Evolutionary conservation across 768 basidiomycete genomes (phyloP).

Genomic region (Boletus huronensis): DNA sequence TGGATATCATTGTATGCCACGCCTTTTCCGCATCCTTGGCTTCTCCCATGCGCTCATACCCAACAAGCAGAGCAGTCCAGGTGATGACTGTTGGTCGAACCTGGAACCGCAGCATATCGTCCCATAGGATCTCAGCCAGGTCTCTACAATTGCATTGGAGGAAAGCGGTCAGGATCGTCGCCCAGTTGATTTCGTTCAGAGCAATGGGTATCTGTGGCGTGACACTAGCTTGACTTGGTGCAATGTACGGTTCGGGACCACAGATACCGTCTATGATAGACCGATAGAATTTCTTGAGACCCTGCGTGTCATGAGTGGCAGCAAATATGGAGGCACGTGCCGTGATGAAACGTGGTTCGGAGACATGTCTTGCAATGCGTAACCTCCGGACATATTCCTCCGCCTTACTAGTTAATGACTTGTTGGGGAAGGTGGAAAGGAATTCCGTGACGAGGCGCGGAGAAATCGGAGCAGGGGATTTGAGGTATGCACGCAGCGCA

Average conservation of each 20-base stretch:
- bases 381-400: constrained; percentile 46
- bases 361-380: constrained; percentile 48
- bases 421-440: constrained; percentile 36
- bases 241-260: constrained; percentile 53
- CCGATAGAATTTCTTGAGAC: constrained; percentile 49
- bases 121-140: constrained; percentile 63
- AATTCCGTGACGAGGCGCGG: constrained; percentile 37
- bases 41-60: constrained; percentile 51
- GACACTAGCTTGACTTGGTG: constrained; percentile 37
- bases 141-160: constrained; percentile 52
- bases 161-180: constrained; percentile 62
- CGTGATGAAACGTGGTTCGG: constrained; percentile 46
- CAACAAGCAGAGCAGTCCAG: constrained; percentile 73
- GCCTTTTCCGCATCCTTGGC: constrained; percentile 50
- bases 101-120: constrained; percentile 52
- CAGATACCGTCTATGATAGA: constrained; percentile 48
- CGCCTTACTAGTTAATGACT: constrained; percentile 40
- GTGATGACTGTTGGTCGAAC: constrained; percentile 51
- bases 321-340: constrained; percentile 49
- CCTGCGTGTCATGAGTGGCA: constrained; percentile 25
- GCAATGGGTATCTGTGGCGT: constrained; percentile 42
- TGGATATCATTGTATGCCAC: constrained; percentile 63
- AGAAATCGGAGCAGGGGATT: constrained; percentile 37
- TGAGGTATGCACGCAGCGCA: constrained; percentile 46
- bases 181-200: constrained; percentile 60